Evolutionary conservation across 768 basidiomycete species (phyloP).

Genomic region (Pisolithus tinctorius): DNA sequence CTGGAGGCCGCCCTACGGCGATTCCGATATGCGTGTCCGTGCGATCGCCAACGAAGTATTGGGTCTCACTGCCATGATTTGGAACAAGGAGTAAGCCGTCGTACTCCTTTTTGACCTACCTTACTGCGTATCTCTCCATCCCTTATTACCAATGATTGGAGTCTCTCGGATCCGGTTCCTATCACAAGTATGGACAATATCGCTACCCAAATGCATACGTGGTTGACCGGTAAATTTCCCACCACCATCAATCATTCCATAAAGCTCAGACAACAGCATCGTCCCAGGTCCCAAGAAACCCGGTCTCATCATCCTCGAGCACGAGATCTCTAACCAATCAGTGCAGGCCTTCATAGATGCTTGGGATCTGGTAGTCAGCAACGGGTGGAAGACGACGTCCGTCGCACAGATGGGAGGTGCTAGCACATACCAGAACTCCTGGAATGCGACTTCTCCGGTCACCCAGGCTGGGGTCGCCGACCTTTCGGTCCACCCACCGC

Average conservation of each 20-base stretch:
- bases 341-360: conserved; percentile 62
- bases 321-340: conserved; percentile 60
- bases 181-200: conserved; percentile 43
- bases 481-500: conserved; percentile 11
- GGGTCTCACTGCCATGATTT: conserved; percentile 76
- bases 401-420: conserved; percentile 40
- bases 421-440: conserved; percentile 43
- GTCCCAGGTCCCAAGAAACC: conserved; percentile 57
- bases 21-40: conserved; percentile 75
- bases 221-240: conserved; percentile 42
- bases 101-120: not conserved
- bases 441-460: conserved; percentile 22
- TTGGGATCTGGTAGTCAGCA: conserved; percentile 54
- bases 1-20: conserved; percentile 90
- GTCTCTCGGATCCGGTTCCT: conserved; percentile 33
- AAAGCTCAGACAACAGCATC: not conserved
- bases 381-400: conserved; percentile 67
- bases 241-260: not conserved
- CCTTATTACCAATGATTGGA: conserved; percentile 72
- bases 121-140: not conserved
- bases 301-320: conserved; percentile 80
- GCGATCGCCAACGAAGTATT: conserved; percentile 86
- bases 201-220: conserved; percentile 42
- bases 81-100: conserved; percentile 76
- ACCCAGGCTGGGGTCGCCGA: conserved; percentile 16